Evolutionary conservation across 257 asterid genomes (phyloP), one percentile per base, ranked within the genome.

Genomic region (Henckelia pumila): DNA sequence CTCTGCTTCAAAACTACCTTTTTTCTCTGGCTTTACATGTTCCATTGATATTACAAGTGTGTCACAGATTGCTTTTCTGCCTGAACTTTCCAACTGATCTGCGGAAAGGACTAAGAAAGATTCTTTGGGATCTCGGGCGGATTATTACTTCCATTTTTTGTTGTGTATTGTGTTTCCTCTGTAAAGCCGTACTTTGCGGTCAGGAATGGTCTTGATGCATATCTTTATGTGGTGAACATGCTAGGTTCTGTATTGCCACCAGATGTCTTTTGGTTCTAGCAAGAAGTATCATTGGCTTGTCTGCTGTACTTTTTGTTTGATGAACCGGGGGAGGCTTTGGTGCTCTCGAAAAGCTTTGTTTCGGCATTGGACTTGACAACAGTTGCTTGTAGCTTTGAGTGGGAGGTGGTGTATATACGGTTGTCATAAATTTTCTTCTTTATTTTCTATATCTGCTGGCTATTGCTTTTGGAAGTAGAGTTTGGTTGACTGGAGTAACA

Each of bases 201-300:
- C 47, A 10, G 47, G 47, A 3, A 8, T 32, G 16, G 47, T 10
- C 47, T 35, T 35, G 47, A 37, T 37, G 0, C 47, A 37, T 37
- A 37, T 9, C 5, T 37, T 37, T 37, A 82, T 72, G 55, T 56
- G 69, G 72, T 80, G 70, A 57, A 74, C 74, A 71, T 66, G 71
- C 35, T 74, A 88, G 95, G 94, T 73, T 71, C 82, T 76, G 84
- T 70, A 49, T 75, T 86, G 83, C 81, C 92, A 73, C 84, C 93
- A 87, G 95, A 92, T 92, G 98, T 86, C 96, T 87, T 78, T 87
- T 92, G 96, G 80, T 73, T 89, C 89, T 78, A 59, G 74, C 83
- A 81, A 81, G 82, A 86, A 88, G 76, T 81, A 84, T 83, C 92
- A 75, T 66, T 77, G 73, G 70, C 80, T 79, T 83, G 71, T 77